Percentiles rank a stretch among this genome's conserved stretches.
Conservation (phyloP, 2,329 filamentous ascomycete species). For the Elsinoe necatrix region DNA sequence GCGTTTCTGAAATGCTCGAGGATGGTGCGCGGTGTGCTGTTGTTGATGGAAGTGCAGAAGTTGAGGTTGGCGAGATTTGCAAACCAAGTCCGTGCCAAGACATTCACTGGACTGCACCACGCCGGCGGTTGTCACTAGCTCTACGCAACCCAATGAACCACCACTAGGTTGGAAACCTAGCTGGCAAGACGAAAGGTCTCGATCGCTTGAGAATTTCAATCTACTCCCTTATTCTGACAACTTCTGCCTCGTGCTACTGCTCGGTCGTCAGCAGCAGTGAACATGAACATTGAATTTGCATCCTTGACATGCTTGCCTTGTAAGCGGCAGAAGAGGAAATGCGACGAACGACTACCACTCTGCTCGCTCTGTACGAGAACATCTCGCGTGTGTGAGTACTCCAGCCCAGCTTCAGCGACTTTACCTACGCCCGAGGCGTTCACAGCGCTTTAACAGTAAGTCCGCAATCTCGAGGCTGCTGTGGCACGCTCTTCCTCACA, state of each 20-base stretch:
- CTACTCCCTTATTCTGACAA: too few species aligned
- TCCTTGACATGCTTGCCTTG: background rate
- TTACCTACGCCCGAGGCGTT: background rate
- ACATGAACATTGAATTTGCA: background rate
- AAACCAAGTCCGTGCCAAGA: background rate
- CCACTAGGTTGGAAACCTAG: too few species aligned
- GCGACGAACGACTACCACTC: conserved; percentile 42
- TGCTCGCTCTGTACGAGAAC: conserved; percentile 39
- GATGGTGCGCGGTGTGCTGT: conserved; percentile 7
- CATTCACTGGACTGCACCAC: background rate
- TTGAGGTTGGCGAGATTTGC: conserved; percentile 13
- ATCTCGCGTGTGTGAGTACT: conserved; percentile 16
- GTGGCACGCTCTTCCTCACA: background rate
- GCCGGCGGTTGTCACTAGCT: background rate
- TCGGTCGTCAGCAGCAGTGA: too few species aligned
- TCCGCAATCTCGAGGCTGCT: background rate
- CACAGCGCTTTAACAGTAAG: background rate
- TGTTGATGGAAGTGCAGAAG: conserved; percentile 7
- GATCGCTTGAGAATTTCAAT: too few species aligned
- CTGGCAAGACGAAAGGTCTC: too few species aligned
- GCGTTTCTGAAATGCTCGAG: background rate
- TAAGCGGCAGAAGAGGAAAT: conserved; percentile 42
- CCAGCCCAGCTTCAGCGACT: background rate
- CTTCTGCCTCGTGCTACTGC: too few species aligned
- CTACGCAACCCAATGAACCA: too few species aligned